Evolutionary conservation across 163 green algal species (phyloP).

Genomic region (Volvox carteri): DNA sequence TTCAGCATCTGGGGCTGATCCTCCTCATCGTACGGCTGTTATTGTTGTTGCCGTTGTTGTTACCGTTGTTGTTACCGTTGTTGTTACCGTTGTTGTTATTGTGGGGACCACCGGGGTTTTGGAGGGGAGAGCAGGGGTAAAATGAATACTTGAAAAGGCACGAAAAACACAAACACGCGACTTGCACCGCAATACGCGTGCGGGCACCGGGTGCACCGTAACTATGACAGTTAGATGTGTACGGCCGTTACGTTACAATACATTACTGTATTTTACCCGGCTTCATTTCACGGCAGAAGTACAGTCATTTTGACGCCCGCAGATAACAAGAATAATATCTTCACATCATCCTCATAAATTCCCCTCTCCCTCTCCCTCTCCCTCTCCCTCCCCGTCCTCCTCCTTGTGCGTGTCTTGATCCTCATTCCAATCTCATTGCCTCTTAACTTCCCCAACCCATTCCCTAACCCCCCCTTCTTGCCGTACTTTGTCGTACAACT

Average conservation of each 20-base stretch:
- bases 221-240: too few relatives aligned
- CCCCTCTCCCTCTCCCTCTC: not conserved
- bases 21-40: conserved; percentile 25
- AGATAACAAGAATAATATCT: not conserved
- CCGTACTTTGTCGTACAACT: not conserved
- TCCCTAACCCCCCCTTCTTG: not conserved
- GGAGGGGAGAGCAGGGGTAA: not conserved
- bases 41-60: not conserved
- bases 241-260: too few relatives aligned
- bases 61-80: not conserved
- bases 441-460: not conserved
- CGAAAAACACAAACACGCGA: too few relatives aligned
- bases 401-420: too few relatives aligned
- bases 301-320: too few relatives aligned
- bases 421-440: not conserved
- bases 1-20: conserved; percentile 77
- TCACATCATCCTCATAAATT: not conserved
- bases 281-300: too few relatives aligned
- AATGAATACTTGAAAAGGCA: too few relatives aligned
- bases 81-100: not conserved
- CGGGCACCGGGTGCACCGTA: too few relatives aligned
- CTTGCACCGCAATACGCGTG: too few relatives aligned
- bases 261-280: too few relatives aligned
- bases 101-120: not conserved
- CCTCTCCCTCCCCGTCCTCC: too few relatives aligned